Evolutionary conservation across 495 filamentous ascomycete species (phyloP).

Genomic region (Aspergillus hancockii): DNA sequence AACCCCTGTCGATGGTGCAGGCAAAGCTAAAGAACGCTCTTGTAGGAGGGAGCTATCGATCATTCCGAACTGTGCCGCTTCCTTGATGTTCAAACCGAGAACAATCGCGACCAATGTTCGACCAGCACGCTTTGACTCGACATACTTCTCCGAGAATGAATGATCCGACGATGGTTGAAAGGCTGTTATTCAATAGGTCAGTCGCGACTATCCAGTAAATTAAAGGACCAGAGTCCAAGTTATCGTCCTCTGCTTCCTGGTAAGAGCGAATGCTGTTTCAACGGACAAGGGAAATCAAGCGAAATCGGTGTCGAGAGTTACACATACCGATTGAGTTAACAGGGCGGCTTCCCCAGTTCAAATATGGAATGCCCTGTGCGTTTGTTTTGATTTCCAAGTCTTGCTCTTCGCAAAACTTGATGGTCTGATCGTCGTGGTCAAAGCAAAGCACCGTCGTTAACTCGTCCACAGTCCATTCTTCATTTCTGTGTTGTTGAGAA

Average conservation of each 20-base stretch:
- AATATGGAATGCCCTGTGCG: slow-evolving; percentile 50
- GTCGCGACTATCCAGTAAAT: slow-evolving; percentile 11
- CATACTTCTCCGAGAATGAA: slow-evolving; percentile 49
- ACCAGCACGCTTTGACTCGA: slow-evolving; percentile 53
- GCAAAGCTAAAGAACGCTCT: slow-evolving; percentile 15
- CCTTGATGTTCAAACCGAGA: slow-evolving; percentile 51
- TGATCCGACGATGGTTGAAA: slow-evolving; percentile 50
- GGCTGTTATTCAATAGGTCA: slow-evolving; percentile 27
- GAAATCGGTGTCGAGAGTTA: slow-evolving; percentile 4
- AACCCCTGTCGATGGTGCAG: slow-evolving; percentile 7
- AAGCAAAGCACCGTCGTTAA: slow-evolving; percentile 69
- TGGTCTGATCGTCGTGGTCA: slow-evolving; percentile 69
- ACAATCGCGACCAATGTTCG: slow-evolving; percentile 50
- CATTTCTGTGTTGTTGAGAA: slow-evolving; percentile 65
- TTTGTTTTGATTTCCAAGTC: slow-evolving; percentile 61
- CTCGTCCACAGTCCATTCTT: slow-evolving; percentile 72
- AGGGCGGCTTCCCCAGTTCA: slow-evolving; percentile 49
- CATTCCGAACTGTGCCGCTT: slow-evolving; percentile 49
- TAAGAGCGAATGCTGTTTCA: background rate
- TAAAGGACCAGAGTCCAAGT: background rate
- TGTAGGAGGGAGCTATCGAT: slow-evolving; percentile 38
- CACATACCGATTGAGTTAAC: slow-evolving; percentile 48
- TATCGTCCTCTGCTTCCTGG: background rate
- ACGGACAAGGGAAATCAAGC: slow-evolving; percentile 9
- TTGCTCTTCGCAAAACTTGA: slow-evolving; percentile 68